A percentile compares a stretch with the other conserved stretches of the same genome.
These are phyloP conservation scores for Eleusine indica DNA, from an alignment of 176 grass and related monocot genomes.

Conservation along the genomic window DNA sequence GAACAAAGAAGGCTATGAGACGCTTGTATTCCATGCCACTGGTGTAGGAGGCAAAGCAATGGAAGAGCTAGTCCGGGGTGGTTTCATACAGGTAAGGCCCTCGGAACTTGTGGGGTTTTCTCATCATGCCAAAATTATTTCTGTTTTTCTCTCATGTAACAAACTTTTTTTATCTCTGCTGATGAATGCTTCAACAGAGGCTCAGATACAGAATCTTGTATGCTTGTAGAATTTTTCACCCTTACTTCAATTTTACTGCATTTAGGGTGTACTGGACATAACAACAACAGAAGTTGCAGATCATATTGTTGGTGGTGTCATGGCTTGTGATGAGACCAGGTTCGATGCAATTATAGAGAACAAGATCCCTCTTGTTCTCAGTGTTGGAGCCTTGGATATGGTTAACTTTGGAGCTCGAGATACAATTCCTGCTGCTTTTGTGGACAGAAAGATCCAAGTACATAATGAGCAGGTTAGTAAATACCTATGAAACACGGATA, in stretches of 20 bases:
- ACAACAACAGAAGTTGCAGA: conserved; percentile 98
- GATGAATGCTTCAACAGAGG: neutral
- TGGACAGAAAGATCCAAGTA: conserved; percentile 75
- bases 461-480: conserved; percentile 91
- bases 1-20: conserved; percentile 83
- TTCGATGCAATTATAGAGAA: conserved; percentile 85
- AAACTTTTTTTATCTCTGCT: conserved; percentile 21
- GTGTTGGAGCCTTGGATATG: conserved; percentile 95
- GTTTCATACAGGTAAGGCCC: conserved; percentile 85
- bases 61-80: conserved; percentile 82
- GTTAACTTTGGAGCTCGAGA: conserved; percentile 87
- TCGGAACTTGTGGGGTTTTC: neutral
- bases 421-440: conserved; percentile 80
- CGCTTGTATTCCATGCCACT: conserved; percentile 93
- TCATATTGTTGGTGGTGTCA: conserved; percentile 84
- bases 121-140: neutral
- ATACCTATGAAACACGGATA: no score
- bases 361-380: conserved; percentile 85
- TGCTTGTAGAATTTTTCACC: conserved; percentile 26
- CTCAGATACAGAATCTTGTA: conserved; percentile 6
- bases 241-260: conserved; percentile 40
- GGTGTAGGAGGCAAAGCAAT: conserved; percentile 95
- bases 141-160: neutral
- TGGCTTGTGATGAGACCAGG: conserved; percentile 78
- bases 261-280: conserved; percentile 86